Conservation (phyloP, 2,329 filamentous ascomycete species). For the Decorospora gaudefroyi region DNA sequence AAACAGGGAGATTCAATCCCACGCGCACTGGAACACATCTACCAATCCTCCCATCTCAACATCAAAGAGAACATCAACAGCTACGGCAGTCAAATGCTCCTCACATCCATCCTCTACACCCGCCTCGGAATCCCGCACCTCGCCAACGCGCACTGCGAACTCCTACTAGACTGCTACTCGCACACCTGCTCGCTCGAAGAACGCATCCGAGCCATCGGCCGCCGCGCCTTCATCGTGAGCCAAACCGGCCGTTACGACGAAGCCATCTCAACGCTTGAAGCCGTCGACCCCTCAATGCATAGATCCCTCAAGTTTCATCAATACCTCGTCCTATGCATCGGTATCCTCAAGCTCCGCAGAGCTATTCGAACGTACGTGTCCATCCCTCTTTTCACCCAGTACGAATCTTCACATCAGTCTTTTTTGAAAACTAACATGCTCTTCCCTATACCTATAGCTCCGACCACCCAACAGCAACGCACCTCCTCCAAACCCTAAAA, state of each 20-base stretch:
- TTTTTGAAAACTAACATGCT: no score
- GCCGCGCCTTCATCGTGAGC: slow-evolving; percentile 68
- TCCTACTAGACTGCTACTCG: slow-evolving; percentile 75
- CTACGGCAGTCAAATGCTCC: slow-evolving; percentile 72
- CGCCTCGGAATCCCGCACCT: slow-evolving; percentile 68
- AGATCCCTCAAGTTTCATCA: slow-evolving; percentile 79
- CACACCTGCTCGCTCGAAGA: slow-evolving; percentile 73
- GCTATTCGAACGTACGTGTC: slow-evolving; percentile 59
- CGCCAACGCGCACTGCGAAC: slow-evolving; percentile 67
- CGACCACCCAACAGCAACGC: slow-evolving; percentile 61
- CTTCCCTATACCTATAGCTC: slow-evolving; percentile 48
- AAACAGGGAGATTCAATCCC: slow-evolving; percentile 61
- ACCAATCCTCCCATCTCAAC: slow-evolving; percentile 81
- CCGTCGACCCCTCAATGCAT: slow-evolving; percentile 63
- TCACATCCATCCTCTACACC: slow-evolving; percentile 74
- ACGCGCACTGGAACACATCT: slow-evolving; percentile 73
- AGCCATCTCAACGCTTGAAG: slow-evolving; percentile 64
- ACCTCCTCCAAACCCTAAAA: slow-evolving; percentile 62
- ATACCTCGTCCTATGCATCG: slow-evolving; percentile 69
- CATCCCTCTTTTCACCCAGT: neutral
- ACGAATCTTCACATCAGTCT: neutral
- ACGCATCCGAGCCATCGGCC: slow-evolving; percentile 72
- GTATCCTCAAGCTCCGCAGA: slow-evolving; percentile 66
- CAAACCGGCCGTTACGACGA: slow-evolving; percentile 72
- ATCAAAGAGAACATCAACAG: slow-evolving; percentile 76